phyloP scores from a whole-genome alignment of 1,139 yeast species.

The Protomyces inouyei region DNA sequence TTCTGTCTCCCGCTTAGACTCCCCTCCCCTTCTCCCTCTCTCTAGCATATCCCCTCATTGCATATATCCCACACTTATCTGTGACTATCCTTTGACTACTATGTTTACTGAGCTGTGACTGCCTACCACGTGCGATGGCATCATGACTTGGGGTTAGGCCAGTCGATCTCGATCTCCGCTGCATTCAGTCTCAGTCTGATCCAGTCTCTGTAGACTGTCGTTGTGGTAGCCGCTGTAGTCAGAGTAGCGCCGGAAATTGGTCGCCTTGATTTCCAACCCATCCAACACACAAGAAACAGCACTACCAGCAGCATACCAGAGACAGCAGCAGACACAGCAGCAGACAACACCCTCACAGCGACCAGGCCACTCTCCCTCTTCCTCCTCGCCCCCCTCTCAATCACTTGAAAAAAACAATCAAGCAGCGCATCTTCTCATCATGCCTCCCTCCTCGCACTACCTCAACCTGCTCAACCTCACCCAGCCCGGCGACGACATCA shows the following conservation, averaged over 20 bases:
- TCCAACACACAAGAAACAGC: too few species aligned
- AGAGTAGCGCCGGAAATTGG: too few species aligned
- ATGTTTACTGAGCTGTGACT: background rate
- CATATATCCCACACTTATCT: too few species aligned
- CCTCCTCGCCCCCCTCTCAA: background rate
- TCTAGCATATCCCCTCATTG: background rate
- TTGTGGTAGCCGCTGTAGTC: too few species aligned
- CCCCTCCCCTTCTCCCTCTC: background rate
- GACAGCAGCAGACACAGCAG: too few species aligned
- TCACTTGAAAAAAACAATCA: background rate
- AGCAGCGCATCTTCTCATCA: background rate
- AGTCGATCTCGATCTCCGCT: too few species aligned
- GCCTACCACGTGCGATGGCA: background rate
- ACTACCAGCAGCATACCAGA: too few species aligned
- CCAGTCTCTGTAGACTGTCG: too few species aligned
- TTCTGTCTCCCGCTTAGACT: conserved; percentile 46
- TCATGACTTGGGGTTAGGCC: background rate
- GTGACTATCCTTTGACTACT: background rate
- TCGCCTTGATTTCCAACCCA: too few species aligned
- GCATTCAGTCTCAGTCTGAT: too few species aligned
- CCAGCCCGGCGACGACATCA: conserved; percentile 15
- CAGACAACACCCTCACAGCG: too few species aligned
- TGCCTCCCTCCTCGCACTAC: conserved; percentile 26
- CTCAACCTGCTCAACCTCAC: conserved; percentile 26
- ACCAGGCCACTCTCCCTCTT: background rate